These are phyloP conservation scores for Coemansia sp. DNA, from an alignment of 192 early-diverging fungal genomes.

Conservation along the genomic window DNA sequence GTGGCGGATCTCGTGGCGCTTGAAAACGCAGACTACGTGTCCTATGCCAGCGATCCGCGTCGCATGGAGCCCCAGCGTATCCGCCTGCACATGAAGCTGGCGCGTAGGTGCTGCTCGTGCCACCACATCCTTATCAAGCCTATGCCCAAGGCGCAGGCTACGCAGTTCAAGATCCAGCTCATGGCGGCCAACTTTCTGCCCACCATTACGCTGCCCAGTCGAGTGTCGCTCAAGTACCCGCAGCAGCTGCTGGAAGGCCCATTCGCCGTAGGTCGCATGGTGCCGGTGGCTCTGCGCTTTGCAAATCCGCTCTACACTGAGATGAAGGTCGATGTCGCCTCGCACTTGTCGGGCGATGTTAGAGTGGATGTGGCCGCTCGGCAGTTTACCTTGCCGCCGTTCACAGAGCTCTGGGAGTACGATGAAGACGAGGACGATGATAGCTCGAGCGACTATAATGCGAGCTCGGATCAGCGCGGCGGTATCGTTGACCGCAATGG, in stretches of 20 bases:
- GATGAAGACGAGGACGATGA: constrained; percentile 61
- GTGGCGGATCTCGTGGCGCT: constrained; percentile 19
- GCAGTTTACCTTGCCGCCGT: constrained; percentile 66
- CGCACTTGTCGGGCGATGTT: constrained; percentile 31
- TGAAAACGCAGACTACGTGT: constrained; percentile 33
- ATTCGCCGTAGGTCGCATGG: constrained; percentile 43
- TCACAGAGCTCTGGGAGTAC: constrained; percentile 79
- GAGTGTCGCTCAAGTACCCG: constrained; percentile 15
- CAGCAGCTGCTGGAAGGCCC: constrained; percentile 16
- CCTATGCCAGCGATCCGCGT: constrained; percentile 55
- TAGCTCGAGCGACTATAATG: background rate
- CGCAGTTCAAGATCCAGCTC: constrained; percentile 85
- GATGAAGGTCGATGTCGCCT: constrained; percentile 60
- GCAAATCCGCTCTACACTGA: constrained; percentile 78
- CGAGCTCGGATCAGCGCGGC: background rate
- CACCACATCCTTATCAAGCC: constrained; percentile 90
- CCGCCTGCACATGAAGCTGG: constrained; percentile 80
- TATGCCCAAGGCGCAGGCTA: constrained; percentile 84
- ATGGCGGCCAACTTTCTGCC: constrained; percentile 82
- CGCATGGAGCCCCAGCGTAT: constrained; percentile 71
- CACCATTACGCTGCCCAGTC: constrained; percentile 59
- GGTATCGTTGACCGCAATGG: constrained; percentile 46
- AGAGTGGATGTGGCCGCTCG: constrained; percentile 61
- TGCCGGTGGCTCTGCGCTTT: constrained; percentile 64
- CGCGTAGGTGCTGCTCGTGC: constrained; percentile 84